Conservation (phyloP, 2,329 filamentous ascomycete species). For the Sclerotiophoma versabilis region DNA sequence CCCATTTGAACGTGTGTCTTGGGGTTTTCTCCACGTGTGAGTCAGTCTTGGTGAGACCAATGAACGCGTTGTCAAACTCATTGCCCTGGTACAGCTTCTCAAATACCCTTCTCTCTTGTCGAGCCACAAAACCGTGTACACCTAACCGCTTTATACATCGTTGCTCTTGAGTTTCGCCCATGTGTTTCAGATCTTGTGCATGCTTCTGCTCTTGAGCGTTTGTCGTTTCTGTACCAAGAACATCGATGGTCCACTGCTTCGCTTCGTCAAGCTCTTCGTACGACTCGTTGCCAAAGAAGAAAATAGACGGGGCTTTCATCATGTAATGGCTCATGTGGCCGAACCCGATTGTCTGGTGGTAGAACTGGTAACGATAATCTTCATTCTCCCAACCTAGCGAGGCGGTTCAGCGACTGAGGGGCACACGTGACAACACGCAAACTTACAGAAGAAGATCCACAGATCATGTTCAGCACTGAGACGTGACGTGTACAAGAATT, state of each 20-base stretch:
- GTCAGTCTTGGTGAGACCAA: neutral
- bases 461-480: neutral
- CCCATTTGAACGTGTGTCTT: neutral
- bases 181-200: neutral
- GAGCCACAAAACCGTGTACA: neutral
- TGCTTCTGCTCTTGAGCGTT: too few relatives aligned
- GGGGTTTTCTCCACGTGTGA: neutral
- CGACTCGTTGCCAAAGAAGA: neutral
- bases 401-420: neutral
- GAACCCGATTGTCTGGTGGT: conserved; percentile 3
- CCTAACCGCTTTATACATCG: neutral
- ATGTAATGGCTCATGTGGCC: neutral
- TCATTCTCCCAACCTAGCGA: conserved; percentile 2
- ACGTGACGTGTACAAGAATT: neutral
- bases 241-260: conserved; percentile 1
- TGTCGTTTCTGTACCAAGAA: neutral
- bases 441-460: conserved; percentile 3
- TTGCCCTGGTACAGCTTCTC: conserved; percentile 1
- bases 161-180: neutral
- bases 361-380: conserved; percentile 2
- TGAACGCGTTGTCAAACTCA: neutral
- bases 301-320: neutral
- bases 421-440: neutral
- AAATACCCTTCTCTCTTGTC: neutral
- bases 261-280: neutral